Conservation (phyloP, 1,284 basidiomycete species). For the Apiotrichum gracile region DNA sequence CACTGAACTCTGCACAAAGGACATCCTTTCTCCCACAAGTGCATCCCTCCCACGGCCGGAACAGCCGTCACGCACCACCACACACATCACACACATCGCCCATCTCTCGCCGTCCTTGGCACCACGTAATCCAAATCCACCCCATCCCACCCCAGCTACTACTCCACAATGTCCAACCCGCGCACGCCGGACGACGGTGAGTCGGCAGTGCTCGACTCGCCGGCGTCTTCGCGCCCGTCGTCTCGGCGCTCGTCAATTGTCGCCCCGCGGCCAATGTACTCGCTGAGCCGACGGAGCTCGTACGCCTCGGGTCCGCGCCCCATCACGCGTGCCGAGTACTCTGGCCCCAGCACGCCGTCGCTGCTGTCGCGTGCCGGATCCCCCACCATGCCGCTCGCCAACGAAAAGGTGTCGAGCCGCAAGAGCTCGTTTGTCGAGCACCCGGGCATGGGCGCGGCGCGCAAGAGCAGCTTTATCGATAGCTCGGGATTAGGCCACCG, state of each 20-base stretch:
- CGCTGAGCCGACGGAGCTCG: constrained; percentile 27
- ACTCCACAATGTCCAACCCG: background rate
- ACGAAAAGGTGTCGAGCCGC: constrained; percentile 26
- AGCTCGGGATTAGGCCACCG: background rate
- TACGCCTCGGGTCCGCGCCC: constrained; percentile 36
- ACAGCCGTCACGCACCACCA: too few species aligned
- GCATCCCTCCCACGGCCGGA: too few species aligned
- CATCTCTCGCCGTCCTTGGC: too few species aligned
- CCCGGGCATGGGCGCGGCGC: constrained; percentile 6
- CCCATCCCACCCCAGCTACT: too few species aligned
- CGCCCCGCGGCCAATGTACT: constrained; percentile 4
- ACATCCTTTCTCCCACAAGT: too few species aligned
- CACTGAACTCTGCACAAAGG: too few species aligned
- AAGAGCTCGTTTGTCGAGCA: constrained; percentile 19
- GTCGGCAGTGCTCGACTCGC: constrained; percentile 15
- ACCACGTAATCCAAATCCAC: too few species aligned
- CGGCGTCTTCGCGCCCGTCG: constrained; percentile 19
- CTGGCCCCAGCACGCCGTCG: constrained; percentile 37
- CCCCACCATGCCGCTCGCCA: constrained; percentile 41
- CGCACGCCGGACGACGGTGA: constrained; percentile 1
- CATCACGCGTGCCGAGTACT: constrained; percentile 35
- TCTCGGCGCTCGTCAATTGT: constrained; percentile 20
- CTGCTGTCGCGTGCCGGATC: constrained; percentile 45
- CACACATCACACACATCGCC: too few species aligned
- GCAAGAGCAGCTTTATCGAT: background rate